These are phyloP conservation scores for Chlorokybus atmophyticus DNA, from an alignment of 139 green algal species.

Conservation along the genomic window DNA sequence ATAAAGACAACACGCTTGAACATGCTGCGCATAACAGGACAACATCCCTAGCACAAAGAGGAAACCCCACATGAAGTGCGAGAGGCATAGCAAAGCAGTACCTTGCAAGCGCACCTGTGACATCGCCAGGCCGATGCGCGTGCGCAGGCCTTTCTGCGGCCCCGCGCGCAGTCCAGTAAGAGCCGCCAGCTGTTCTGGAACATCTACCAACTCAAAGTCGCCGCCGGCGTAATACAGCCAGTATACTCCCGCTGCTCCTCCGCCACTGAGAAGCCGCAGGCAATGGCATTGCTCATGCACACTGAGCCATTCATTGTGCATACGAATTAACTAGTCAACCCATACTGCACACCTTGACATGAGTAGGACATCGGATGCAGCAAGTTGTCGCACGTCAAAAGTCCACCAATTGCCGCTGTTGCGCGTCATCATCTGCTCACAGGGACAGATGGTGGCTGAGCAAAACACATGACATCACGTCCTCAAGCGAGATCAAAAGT, in stretches of 20 bases:
- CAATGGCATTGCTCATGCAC: too few relatives aligned
- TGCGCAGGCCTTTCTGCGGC: slow-evolving; percentile 47
- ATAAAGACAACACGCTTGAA: too few relatives aligned
- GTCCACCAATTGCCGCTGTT: slow-evolving; percentile 92
- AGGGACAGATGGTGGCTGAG: neutral
- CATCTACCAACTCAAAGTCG: slow-evolving; percentile 40
- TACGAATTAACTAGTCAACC: too few relatives aligned
- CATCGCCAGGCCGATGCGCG: slow-evolving; percentile 58
- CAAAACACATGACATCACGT: neutral
- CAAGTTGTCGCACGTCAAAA: slow-evolving; percentile 70
- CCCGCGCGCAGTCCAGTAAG: neutral
- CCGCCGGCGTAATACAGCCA: slow-evolving; percentile 92
- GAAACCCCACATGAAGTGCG: too few relatives aligned
- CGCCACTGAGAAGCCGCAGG: too few relatives aligned
- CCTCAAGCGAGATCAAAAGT: neutral
- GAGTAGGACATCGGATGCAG: slow-evolving; percentile 73
- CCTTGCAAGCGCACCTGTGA: too few relatives aligned
- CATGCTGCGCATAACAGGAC: too few relatives aligned
- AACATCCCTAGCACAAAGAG: too few relatives aligned
- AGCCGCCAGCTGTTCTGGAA: neutral
- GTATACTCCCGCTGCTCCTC: slow-evolving; percentile 77
- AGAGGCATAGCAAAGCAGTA: too few relatives aligned
- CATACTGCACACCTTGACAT: too few relatives aligned
- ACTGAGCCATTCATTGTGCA: too few relatives aligned
- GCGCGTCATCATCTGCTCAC: too few relatives aligned